These are phyloP conservation scores for Neostapfia colusana DNA, from an alignment of 176 grass and related monocot species.

Conservation along the genomic window DNA sequence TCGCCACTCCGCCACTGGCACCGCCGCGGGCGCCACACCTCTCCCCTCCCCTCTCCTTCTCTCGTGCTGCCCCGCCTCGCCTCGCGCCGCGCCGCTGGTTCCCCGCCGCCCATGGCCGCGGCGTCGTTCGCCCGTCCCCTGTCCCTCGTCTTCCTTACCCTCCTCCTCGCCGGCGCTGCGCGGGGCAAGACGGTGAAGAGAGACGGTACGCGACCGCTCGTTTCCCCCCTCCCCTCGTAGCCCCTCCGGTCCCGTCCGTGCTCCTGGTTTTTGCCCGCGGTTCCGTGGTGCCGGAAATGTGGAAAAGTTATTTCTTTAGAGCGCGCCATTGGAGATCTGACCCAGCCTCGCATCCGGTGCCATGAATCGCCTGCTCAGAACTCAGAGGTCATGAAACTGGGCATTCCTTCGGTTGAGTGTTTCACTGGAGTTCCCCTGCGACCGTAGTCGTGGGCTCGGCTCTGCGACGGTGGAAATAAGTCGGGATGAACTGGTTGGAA, in stretches of 20 bases:
- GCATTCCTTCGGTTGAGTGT: not conserved
- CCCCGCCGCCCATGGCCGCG: conserved; percentile 30
- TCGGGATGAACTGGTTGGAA: not conserved
- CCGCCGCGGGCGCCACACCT: conserved; percentile 19
- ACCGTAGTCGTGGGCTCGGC: not conserved
- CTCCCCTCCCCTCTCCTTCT: not conserved
- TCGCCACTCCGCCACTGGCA: not conserved
- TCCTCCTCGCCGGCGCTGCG: conserved; percentile 50
- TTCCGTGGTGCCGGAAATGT: not conserved
- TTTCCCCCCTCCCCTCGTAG: not conserved
- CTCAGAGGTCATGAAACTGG: conserved; percentile 9
- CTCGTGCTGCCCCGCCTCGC: conserved; percentile 31
- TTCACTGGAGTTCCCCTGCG: not conserved
- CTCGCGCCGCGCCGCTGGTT: not conserved
- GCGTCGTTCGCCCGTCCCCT: conserved; percentile 12
- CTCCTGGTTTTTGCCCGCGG: not conserved
- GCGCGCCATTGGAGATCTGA: conserved; percentile 33
- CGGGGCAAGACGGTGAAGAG: conserved; percentile 90
- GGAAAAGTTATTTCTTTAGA: conserved; percentile 13
- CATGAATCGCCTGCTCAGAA: conserved; percentile 3
- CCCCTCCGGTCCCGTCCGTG: conserved; percentile 8
- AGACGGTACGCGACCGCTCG: conserved; percentile 55
- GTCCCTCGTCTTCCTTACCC: conserved; percentile 24
- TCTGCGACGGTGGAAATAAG: not conserved
- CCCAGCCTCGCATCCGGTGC: not conserved